Base-by-base conservation (phyloP, 768 basidiomycete species). In the Hygrophorus pudorinus region DNA sequence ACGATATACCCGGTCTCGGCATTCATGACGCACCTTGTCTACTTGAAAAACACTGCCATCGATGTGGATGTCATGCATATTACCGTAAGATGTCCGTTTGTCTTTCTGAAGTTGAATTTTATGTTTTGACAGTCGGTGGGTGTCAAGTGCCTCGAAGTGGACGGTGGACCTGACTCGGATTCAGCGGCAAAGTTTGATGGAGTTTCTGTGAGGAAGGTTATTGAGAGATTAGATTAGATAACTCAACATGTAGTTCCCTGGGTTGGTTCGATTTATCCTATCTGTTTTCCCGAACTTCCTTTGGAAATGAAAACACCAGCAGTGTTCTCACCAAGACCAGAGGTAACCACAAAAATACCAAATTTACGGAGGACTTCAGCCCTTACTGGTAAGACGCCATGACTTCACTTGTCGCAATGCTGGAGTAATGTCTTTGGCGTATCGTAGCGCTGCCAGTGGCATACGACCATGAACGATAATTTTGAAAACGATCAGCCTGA, bases 11-110 rank as follows among this genome's bases (percentile, higher is more conserved):
- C 86, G 4, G 62, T 78, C 4, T 84, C 84, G 13, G 82, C 85
- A 1, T 88, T 91, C 56, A 67, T 96, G 48, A 91, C 88, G 4
- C 89, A 94, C 61, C 59, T 96, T 20, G 76, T 92, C 3, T 83
- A 85, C 61, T 70, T 92, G 8, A 72, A 76, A 53, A 80, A 74
- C 2, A 73, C 79, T 3, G 54, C 56, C 7, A 73, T 96, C 7
- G 50, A 60, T 0, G 77, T 94, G 17, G 81, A 94, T 56, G 66
- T 69, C 31, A 57, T 59, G 37, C 62, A 60, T 8, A 73, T 92
- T 38, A 73, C 72, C 34, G 91, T 89, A 53, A 56, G 79, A 60
- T 34, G 36, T 39, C 32, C 21, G 14, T 18, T 36, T 38, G 20
- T 36, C 42, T 34, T n/a, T 28, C 21, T 17, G 14, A 14, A 45